These are phyloP conservation scores for Penicillium psychrofluorescens DNA, from an alignment of 495 filamentous ascomycete genomes.

Conservation along the genomic window DNA sequence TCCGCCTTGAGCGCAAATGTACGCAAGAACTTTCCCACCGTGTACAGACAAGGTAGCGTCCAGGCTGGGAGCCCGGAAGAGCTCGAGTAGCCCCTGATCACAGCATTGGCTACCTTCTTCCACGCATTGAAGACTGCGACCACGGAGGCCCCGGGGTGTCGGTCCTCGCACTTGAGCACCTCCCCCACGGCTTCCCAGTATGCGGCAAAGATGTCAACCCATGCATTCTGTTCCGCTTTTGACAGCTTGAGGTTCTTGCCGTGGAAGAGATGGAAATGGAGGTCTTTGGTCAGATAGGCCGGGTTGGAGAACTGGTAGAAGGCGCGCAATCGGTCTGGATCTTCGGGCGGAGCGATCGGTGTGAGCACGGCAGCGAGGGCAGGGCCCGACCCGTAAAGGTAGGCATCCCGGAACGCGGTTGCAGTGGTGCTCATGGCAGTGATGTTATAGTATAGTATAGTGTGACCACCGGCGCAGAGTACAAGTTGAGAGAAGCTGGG, in stretches of 20 bases:
- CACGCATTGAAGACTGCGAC: slow-evolving; percentile 72
- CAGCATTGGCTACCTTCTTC: slow-evolving; percentile 64
- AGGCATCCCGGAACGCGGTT: slow-evolving; percentile 53
- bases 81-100: slow-evolving; percentile 70
- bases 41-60: slow-evolving; percentile 85
- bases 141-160: slow-evolving; percentile 50
- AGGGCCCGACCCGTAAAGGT: slow-evolving; percentile 50
- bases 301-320: slow-evolving; percentile 55
- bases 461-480: too few relatives aligned
- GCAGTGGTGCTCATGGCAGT: slow-evolving; percentile 55
- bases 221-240: slow-evolving; percentile 60
- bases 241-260: slow-evolving; percentile 44
- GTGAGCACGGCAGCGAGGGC: slow-evolving; percentile 61
- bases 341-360: slow-evolving; percentile 50
- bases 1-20: slow-evolving; percentile 87
- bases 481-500: neutral
- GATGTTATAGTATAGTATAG: too few relatives aligned
- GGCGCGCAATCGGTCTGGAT: slow-evolving; percentile 49
- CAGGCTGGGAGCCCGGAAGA: slow-evolving; percentile 62
- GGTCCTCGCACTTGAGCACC: slow-evolving; percentile 49
- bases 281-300: slow-evolving; percentile 51
- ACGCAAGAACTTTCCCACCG: slow-evolving; percentile 73
- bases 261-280: slow-evolving; percentile 57
- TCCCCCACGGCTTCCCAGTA: slow-evolving; percentile 78
- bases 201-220: slow-evolving; percentile 73